Evolutionary conservation across 768 basidiomycete species (phyloP), one percentile per base, ranked within the genome.

Genomic region (Rhodotorula paludigena): DNA sequence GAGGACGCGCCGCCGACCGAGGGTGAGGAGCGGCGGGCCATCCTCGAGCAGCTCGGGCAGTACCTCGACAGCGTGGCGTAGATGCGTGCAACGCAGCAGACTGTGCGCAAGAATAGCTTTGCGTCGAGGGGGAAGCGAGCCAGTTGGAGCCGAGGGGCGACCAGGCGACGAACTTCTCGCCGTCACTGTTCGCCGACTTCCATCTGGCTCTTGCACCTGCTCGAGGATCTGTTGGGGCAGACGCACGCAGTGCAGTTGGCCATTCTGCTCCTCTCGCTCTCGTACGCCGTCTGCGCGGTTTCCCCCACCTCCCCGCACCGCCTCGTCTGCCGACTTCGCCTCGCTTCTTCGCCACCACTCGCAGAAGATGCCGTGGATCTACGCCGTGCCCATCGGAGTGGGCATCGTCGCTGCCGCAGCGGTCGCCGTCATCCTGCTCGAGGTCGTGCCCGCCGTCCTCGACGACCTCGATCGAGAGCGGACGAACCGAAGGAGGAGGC

Each of bases 1-100:
- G 79, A 79, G 51, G 80, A 80, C 30, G 77, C 75, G 52, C 80
- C 82, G 33, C 83, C 82, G 63, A 87, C 87, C 72, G 86, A 82
- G 74, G 84, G 85, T 60, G 90, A 89, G 44, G 66, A 77, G 57
- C 76, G 78, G 65, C 65, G 61, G 55, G 74, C 75, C 64, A 77
- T 79, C 45, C 41, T 80, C 25, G 75, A 63, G 21, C 73, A 74
- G 41, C 65, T 79, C 32, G 71, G 74, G 47, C 42, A 35, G 54
- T 77, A 74, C 60, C 53, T 77, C 20, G 57, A 70, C 42, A 56
- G 67, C 9, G 49, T 71, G 0, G 70, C 54, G 48, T 57, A 28
- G 47, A 25, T 11, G 12, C 12, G 47, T 48, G 44, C 44, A 45
- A 45, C 44, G 44, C 21, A 42, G 41, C 9, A 42, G 41, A 42